phyloP scores from a whole-genome alignment of 352 stramenopile species.

The Phytophthora sp. region DNA sequence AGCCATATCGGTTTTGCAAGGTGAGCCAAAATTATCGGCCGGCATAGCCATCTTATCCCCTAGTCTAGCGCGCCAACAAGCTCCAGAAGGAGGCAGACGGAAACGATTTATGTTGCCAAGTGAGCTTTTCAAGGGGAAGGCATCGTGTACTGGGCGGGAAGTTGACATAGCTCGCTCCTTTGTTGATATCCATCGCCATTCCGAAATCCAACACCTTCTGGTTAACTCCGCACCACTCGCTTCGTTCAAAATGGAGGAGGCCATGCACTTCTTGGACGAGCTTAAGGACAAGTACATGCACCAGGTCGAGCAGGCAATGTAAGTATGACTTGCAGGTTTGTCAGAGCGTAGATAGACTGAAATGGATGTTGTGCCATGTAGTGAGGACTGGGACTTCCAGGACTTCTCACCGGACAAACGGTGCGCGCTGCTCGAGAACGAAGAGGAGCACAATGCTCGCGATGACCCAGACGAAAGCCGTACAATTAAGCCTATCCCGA shows the following conservation, averaged over 20 bases:
- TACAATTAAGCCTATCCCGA: slow-evolving; percentile 39
- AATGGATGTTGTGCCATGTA: slow-evolving; percentile 8
- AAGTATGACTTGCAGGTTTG: slow-evolving; percentile 1
- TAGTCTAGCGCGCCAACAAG: slow-evolving; percentile 6
- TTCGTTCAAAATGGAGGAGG: slow-evolving; percentile 37
- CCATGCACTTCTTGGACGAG: slow-evolving; percentile 54
- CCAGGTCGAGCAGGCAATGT: slow-evolving; percentile 64
- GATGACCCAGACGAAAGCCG: slow-evolving; percentile 49
- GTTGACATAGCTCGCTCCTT: neutral
- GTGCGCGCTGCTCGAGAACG: slow-evolving; percentile 60
- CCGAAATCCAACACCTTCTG: slow-evolving; percentile 24
- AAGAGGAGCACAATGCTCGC: slow-evolving; percentile 44
- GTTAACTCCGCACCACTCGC: slow-evolving; percentile 8
- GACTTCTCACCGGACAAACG: slow-evolving; percentile 72
- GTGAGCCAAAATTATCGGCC: slow-evolving; percentile 35
- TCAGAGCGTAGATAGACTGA: neutral
- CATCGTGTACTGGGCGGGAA: slow-evolving; percentile 17
- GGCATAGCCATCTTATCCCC: slow-evolving; percentile 15
- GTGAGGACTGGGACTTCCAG: slow-evolving; percentile 78
- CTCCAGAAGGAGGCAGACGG: slow-evolving; percentile 16
- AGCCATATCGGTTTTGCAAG: slow-evolving; percentile 32
- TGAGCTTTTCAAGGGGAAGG: neutral
- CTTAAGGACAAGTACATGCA: slow-evolving; percentile 71
- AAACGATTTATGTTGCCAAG: neutral
- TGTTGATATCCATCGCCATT: neutral